A percentile compares a stretch with the other conserved stretches of the same genome.
Conservation (phyloP, 805 yeast genomes). For the Cyberlindnera maclurae region DNA sequence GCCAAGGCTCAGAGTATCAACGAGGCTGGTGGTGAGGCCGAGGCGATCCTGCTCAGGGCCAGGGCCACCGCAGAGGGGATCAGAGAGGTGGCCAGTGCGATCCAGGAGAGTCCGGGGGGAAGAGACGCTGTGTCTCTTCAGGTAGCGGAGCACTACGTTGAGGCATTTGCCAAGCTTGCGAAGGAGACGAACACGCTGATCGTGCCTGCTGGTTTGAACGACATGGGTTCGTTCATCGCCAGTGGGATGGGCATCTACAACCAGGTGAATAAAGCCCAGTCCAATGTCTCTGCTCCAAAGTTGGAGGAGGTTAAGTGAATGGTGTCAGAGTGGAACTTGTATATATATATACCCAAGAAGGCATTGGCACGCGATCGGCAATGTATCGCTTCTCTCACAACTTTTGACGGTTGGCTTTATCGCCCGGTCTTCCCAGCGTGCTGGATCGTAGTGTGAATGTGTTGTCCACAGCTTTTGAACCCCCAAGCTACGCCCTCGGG, state of each 20-base stretch:
- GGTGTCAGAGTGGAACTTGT: not conserved
- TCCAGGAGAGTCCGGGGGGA: slow-evolving; percentile 62
- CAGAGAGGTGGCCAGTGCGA: slow-evolving; percentile 56
- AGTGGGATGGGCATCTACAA: slow-evolving; percentile 70
- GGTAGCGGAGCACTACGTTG: slow-evolving; percentile 78
- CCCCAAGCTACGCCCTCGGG: too few relatives aligned
- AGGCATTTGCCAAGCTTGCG: slow-evolving; percentile 75
- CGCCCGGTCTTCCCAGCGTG: too few relatives aligned
- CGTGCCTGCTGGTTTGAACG: slow-evolving; percentile 70
- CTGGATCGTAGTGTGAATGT: too few relatives aligned
- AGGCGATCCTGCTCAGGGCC: slow-evolving; percentile 57
- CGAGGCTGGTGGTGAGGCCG: slow-evolving; percentile 67
- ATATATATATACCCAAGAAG: too few relatives aligned
- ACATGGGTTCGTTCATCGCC: slow-evolving; percentile 67
- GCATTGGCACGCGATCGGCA: too few relatives aligned
- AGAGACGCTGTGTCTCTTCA: slow-evolving; percentile 69
- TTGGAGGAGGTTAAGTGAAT: slow-evolving; percentile 6
- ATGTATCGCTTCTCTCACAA: too few relatives aligned
- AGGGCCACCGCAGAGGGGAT: slow-evolving; percentile 72
- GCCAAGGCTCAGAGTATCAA: slow-evolving; percentile 53
- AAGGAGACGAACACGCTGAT: slow-evolving; percentile 75
- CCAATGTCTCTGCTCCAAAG: not conserved
- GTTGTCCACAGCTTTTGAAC: too few relatives aligned
- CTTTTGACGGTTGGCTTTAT: too few relatives aligned
- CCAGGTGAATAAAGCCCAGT: slow-evolving; percentile 32